phyloP scores from a whole-genome alignment of 139 green algal genomes.

The Prasinococcaceae sp. region DNA sequence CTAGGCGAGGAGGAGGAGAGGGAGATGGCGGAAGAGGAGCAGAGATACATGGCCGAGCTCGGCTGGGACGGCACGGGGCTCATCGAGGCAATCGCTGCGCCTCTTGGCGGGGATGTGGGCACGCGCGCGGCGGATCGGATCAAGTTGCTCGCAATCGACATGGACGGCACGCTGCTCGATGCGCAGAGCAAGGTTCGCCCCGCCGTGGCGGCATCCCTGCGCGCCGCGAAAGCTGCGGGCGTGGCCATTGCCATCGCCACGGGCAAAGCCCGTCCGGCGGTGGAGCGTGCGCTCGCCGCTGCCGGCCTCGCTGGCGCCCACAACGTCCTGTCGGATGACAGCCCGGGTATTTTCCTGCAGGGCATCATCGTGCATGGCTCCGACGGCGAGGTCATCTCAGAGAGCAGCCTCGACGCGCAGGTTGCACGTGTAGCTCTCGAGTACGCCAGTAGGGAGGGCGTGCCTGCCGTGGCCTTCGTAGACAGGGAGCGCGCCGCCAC shows the following conservation, averaged over 20 bases:
- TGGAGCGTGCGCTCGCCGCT: not conserved
- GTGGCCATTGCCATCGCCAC: slow-evolving; percentile 75
- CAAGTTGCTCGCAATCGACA: slow-evolving; percentile 52
- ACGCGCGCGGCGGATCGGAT: not conserved
- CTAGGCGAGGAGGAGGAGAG: slow-evolving; percentile 1
- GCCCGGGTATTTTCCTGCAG: no score
- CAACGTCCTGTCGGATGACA: no score
- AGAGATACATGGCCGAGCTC: slow-evolving; percentile 9
- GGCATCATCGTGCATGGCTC: no score
- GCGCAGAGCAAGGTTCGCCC: slow-evolving; percentile 38
- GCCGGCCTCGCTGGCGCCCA: not conserved
- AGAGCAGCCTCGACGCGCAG: no score
- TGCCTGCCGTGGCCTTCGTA: no score
- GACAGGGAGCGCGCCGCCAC: slow-evolving; percentile 76
- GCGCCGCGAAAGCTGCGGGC: slow-evolving; percentile 35
- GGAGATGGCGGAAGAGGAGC: slow-evolving; percentile 21
- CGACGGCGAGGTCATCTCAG: no score
- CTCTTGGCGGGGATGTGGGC: not conserved
- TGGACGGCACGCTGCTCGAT: slow-evolving; percentile 71
- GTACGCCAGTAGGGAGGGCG: no score
- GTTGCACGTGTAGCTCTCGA: no score
- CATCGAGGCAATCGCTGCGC: not conserved
- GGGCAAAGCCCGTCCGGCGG: slow-evolving; percentile 77
- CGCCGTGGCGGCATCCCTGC: slow-evolving; percentile 44
- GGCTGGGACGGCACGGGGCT: slow-evolving; percentile 16